Conservation (phyloP, 2,329 filamentous ascomycete species). For the Ophiostoma sp. region DNA sequence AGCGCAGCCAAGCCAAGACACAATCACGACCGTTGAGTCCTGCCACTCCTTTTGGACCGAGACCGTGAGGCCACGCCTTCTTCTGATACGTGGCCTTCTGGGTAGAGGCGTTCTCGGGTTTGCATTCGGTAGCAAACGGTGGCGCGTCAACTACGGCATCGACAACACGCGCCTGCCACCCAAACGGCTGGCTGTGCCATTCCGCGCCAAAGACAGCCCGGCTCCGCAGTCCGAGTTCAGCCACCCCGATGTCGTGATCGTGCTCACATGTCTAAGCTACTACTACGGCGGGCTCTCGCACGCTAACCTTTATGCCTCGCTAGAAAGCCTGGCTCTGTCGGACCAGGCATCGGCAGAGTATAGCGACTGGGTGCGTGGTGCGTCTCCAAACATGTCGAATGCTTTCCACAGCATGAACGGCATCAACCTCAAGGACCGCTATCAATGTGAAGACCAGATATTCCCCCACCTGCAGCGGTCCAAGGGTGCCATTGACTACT, state of each 20-base stretch:
- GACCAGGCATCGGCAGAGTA: slow-evolving; percentile 52
- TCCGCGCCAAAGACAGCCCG: slow-evolving; percentile 54
- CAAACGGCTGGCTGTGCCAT: slow-evolving; percentile 53
- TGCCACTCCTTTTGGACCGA: slow-evolving; percentile 36
- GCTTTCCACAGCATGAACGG: slow-evolving; percentile 41
- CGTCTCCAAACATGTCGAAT: slow-evolving; percentile 31
- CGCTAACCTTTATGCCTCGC: slow-evolving; percentile 43
- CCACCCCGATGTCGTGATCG: slow-evolving; percentile 54
- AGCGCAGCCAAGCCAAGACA: slow-evolving; percentile 28
- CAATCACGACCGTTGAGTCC: slow-evolving; percentile 36
- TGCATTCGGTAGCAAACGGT: slow-evolving; percentile 52
- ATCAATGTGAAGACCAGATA: slow-evolving; percentile 43
- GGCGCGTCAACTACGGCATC: slow-evolving; percentile 60
- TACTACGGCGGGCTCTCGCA: slow-evolving; percentile 52
- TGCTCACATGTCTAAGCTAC: slow-evolving; percentile 51
- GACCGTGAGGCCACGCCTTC: slow-evolving; percentile 34
- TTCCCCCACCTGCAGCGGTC: slow-evolving; percentile 50
- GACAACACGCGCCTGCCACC: slow-evolving; percentile 38
- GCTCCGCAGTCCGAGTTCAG: slow-evolving; percentile 54
- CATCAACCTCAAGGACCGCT: slow-evolving; percentile 54
- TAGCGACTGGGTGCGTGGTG: slow-evolving; percentile 41
- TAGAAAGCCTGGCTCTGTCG: slow-evolving; percentile 44
- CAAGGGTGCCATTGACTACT: slow-evolving; percentile 58
- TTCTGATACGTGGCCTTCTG: slow-evolving; percentile 52
- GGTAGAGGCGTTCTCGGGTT: slow-evolving; percentile 51